phyloP scores from a whole-genome alignment of 2,329 filamentous ascomycete species.

The Pseudomassariella vexata region DNA sequence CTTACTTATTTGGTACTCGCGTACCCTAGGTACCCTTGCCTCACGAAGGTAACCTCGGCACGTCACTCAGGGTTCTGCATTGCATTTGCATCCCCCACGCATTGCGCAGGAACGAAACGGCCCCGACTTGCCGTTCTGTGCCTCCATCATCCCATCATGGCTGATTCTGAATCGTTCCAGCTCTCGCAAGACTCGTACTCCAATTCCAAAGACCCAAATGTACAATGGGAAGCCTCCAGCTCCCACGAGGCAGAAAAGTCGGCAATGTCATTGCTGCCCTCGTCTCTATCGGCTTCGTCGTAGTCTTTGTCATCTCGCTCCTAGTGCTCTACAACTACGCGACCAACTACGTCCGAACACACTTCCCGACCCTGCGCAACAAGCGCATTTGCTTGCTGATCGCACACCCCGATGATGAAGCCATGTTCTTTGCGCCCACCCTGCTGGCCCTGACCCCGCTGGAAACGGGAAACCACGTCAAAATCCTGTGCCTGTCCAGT shows the following conservation, averaged over 20 bases:
- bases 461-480: constrained; percentile 79
- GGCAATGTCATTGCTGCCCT: constrained; percentile 19
- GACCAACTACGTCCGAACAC: constrained; percentile 36
- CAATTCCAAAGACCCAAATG: too few relatives aligned
- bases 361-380: constrained; percentile 64
- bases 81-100: constrained; percentile 1
- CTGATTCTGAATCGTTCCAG: background rate
- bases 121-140: constrained; percentile 5
- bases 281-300: constrained; percentile 21
- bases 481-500: constrained; percentile 87
- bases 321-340: constrained; percentile 50
- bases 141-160: too few relatives aligned
- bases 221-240: too few relatives aligned
- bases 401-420: constrained; percentile 96
- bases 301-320: constrained; percentile 36
- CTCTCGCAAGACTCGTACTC: background rate
- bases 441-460: constrained; percentile 78
- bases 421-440: constrained; percentile 97
- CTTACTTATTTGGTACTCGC: too few relatives aligned
- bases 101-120: too few relatives aligned
- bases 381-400: constrained; percentile 91
- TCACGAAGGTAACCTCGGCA: constrained; percentile 1
- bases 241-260: too few relatives aligned
- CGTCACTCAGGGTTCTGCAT: constrained; percentile 5
- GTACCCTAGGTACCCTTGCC: too few relatives aligned